Evolutionary conservation across 805 yeast species (phyloP), one percentile per base, ranked within the genome.

Genomic region (Candida broadrunensis): DNA sequence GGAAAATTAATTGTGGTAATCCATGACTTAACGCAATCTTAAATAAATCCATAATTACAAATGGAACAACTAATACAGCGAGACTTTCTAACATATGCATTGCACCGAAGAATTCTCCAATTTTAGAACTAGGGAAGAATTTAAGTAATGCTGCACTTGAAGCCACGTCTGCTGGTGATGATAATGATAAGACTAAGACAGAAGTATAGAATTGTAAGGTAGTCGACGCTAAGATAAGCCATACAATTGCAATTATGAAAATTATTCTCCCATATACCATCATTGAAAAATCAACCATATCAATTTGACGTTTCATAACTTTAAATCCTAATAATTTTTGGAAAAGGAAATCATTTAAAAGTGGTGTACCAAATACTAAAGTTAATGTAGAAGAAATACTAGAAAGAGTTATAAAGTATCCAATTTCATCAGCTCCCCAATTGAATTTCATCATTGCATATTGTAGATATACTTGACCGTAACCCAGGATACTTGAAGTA

Each of bases 131-230:
- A 1, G 78, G 75, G 42, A 70, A 74, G 54, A 80, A 79, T 55
- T 85, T 85, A 42, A 80, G 67, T 9, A 83, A 57, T 1, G 82
- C 45, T 0, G 83, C 67, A 51, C 76, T 80, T 6, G 80, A 45
- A 0, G 80, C 68, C 0, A 90, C 90, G 0, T 74, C 60, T 1
- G 70, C 62, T 1, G 77, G 37, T 0, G 78, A 65, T 2, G 80
- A 77, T 25, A 80, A 51, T 0, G 29, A 7, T 13, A 13, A 9
- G 14, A 79, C 56, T 2, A 69, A 58, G 13, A 77, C 54, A 3
- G 36, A 36, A 13, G 31, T 14, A 4, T 33, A 13, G 29, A 25
- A 25, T 25, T 8, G 12, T 5, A 55, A 50, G 11, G 50, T 39
- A 0, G 59, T 24, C 5, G 29, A 3, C 62, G 54, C 13, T 72